Base-by-base conservation (phyloP, 1,284 basidiomycete species). In the Ustilago loliicola region DNA sequence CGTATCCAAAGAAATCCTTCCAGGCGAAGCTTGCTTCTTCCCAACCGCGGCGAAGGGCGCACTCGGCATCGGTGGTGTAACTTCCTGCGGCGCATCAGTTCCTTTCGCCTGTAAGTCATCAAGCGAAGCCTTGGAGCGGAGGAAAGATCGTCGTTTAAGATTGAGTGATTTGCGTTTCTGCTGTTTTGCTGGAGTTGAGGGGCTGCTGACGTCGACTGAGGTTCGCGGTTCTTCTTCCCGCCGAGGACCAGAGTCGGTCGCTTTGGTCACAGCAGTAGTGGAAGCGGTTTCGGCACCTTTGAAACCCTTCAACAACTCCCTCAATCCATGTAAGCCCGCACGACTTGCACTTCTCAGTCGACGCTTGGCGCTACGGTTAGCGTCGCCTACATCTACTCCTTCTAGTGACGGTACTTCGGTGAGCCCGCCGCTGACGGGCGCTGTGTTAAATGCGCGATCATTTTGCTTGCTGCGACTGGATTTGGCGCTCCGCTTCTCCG, bases 321-420 rank as follows among this genome's bases (percentile, higher is more conserved):
- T 53, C 5, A 81, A 63, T 13, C 80, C 80, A 47, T 80, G 80
- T 9, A 81, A 51, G 6, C 80, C 80, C 2, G 77, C 78, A 3
- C 79, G 58, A 34, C 80, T 80, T 15, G 80, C 80, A 42, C 77
- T 81, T 21, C 77, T 74, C 38, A 81, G 57, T 8, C 73, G 72
- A 25, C 75, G 68, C 29, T 78, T 71, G 10, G 79, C 73, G 47
- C 80, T 78, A 40, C 72, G 64, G 47, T 66, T 67, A n/a, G 55
- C 68, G 34, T 70, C 76, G 19, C 53, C 70, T 19, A 64, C 56
- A 25, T 61, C 65, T 40, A 64, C 38, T 4, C 38, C 61, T 34
- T 66, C 66, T 4, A 64, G 30, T 19, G 58, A 42, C 15, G 56
- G 29, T 6, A 48, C 61, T 17, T 53, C 68, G 8, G 7, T 58